Evolutionary conservation across 805 yeast genomes (phyloP), one percentile per base, ranked within the genome.

Genomic region (Scheffersomyces coipomensis): DNA sequence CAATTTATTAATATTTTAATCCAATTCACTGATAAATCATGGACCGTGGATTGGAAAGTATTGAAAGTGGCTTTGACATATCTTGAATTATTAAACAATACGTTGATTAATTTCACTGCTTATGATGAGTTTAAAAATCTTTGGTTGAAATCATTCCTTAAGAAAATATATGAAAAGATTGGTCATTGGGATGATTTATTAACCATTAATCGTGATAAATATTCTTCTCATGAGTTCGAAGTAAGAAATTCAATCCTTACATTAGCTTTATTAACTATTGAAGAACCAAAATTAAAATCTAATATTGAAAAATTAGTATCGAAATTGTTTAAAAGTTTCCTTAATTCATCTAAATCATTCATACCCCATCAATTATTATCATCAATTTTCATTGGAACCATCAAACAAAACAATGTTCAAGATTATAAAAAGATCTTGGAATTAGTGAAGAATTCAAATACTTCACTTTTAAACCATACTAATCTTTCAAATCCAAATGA

Each of bases 341-440:
- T 78, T n/a, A 80, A 76, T 39, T 48, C 64, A 0, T 85, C 85
- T 1, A 78, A 66, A 16, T 55, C 74, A 0, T 66, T 81, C 29
- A 53, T 55, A 7, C 87, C 89, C 2, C 64, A 63, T 35, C 78
- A 74, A 44, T 46, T 83, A 15, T 52, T 78, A 13, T 59, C 68
- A 7, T 62, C 76, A 19, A 60, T 71, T 5, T 59, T 82, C 36
- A 62, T 70, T 10, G 58, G 73, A 9, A 57, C 68, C 3, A 61
- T 79, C 24, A 54, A 60, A 12, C 18, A 31, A 12, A 27, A 38
- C 8, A 32, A 37, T 23, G 29, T 37, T 37, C 75, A 77, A 46
- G 81, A 78, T 26, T 83, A 81, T 71, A 83, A 83, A 56, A 81
- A 76, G 47, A 60, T 81, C 5, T 58, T 74, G 24, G 78, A 76